Percentiles rank a stretch among this genome's conserved stretches.
phyloP scores from a whole-genome alignment of 2,329 filamentous ascomycete genomes.

The Neonectria magnoliae region DNA sequence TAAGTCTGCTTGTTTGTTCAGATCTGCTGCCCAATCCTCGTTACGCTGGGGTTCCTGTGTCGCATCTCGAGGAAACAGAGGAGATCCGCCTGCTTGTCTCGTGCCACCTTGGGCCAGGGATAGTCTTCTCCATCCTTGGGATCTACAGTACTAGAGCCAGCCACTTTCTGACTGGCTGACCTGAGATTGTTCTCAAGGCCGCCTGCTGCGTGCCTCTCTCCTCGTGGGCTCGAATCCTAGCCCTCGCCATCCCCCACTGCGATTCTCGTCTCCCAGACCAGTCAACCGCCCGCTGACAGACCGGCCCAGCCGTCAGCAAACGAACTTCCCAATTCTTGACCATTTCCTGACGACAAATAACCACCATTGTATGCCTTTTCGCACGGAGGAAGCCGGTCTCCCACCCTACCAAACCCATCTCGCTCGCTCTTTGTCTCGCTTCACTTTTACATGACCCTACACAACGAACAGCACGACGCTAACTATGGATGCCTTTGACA shows the following conservation, averaged over 20 bases:
- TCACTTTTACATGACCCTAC: neutral
- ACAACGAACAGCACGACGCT: constrained; percentile 15
- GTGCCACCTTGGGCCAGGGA: constrained; percentile 1
- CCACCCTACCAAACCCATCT: neutral
- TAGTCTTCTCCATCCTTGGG: neutral
- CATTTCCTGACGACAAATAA: neutral
- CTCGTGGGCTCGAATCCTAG: neutral
- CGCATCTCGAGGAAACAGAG: constrained; percentile 9
- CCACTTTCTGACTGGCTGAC: neutral
- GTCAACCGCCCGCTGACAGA: neutral
- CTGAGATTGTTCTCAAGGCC: neutral
- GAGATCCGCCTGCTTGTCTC: neutral
- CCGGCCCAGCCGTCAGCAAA: neutral
- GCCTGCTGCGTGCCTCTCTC: constrained; percentile 5
- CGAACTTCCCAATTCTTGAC: neutral
- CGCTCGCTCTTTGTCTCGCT: neutral
- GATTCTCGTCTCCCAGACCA: neutral
- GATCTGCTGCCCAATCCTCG: constrained; percentile 28
- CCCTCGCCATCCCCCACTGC: constrained; percentile 10
- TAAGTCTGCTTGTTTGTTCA: constrained; percentile 34
- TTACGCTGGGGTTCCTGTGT: constrained; percentile 13
- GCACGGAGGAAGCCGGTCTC: neutral
- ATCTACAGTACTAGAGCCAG: neutral
- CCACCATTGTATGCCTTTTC: constrained; percentile 4
- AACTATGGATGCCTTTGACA: constrained; percentile 11